Evolutionary conservation across 1,284 basidiomycete species (phyloP).

Genomic region (Naganishia sp.): DNA sequence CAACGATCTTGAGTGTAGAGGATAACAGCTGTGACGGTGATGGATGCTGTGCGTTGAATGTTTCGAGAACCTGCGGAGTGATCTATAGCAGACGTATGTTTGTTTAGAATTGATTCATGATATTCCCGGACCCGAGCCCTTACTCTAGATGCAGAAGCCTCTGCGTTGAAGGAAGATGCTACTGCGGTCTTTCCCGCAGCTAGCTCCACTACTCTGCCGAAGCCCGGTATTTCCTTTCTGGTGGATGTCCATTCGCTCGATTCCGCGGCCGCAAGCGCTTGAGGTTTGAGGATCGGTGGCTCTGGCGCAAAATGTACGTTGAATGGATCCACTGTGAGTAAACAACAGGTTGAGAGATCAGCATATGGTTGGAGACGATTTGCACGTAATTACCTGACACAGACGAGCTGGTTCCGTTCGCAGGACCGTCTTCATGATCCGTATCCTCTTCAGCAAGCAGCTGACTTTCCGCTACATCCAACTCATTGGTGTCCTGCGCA

Average conservation of each 20-base stretch:
- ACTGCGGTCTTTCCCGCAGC: slow-evolving; percentile 56
- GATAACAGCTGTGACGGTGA: slow-evolving; percentile 64
- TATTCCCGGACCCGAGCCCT: not conserved
- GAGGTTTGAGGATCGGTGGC: slow-evolving; percentile 41
- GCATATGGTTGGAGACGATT: too few relatives aligned
- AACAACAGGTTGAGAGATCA: not conserved
- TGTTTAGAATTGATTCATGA: not conserved
- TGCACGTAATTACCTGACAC: slow-evolving; percentile 16
- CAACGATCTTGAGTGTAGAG: slow-evolving; percentile 59
- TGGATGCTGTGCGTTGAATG: slow-evolving; percentile 56
- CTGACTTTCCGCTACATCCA: slow-evolving; percentile 44
- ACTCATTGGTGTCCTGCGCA: slow-evolving; percentile 4
- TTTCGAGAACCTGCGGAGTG: slow-evolving; percentile 61
- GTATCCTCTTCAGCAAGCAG: slow-evolving; percentile 29
- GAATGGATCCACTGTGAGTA: slow-evolving; percentile 47
- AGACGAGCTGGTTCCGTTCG: slow-evolving; percentile 30
- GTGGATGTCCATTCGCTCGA: slow-evolving; percentile 43
- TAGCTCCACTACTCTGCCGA: slow-evolving; percentile 63
- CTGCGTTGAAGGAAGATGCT: slow-evolving; percentile 35
- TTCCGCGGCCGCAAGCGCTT: slow-evolving; percentile 38
- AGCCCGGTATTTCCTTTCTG: slow-evolving; percentile 39
- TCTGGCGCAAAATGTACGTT: slow-evolving; percentile 50
- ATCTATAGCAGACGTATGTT: slow-evolving; percentile 56
- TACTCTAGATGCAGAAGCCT: slow-evolving; percentile 10
- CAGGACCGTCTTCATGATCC: slow-evolving; percentile 38